phyloP scores from a whole-genome alignment of 495 filamentous ascomycete species.

The Polyplosphaeria fusca region DNA sequence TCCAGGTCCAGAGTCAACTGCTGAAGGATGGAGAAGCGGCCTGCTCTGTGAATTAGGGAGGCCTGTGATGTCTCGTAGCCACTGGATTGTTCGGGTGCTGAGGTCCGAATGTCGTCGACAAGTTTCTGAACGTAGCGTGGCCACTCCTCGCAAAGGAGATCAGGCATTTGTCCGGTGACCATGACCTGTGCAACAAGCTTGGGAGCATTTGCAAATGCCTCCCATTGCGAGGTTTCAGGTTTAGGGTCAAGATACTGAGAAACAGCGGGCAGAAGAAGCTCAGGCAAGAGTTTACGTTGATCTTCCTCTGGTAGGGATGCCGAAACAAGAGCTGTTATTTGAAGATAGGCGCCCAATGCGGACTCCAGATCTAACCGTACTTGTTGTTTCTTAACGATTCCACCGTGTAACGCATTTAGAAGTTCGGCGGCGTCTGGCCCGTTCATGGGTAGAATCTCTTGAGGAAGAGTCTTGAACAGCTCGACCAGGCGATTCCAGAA shows the following conservation, averaged over 20 bases:
- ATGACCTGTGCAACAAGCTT: constrained; percentile 46
- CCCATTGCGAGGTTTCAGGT: constrained; percentile 50
- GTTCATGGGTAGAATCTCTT: constrained; percentile 48
- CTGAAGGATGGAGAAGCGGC: constrained; percentile 15
- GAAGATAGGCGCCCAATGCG: constrained; percentile 74
- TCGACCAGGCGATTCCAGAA: constrained; percentile 68
- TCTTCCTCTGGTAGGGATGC: constrained; percentile 47
- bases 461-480: constrained; percentile 60
- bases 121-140: constrained; percentile 52
- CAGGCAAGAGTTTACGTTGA: constrained; percentile 47
- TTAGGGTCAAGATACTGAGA: constrained; percentile 54
- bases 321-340: constrained; percentile 51
- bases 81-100: constrained; percentile 73
- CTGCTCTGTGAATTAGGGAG: constrained; percentile 42
- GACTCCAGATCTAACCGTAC: constrained; percentile 58
- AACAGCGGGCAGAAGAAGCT: constrained; percentile 56
- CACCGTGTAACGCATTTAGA: constrained; percentile 61
- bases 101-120: constrained; percentile 61
- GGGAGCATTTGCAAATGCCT: constrained; percentile 45
- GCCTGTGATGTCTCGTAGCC: constrained; percentile 69
- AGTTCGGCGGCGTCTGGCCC: constrained; percentile 53
- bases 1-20: background rate
- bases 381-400: constrained; percentile 71
- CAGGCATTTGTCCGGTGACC: constrained; percentile 33
- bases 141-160: constrained; percentile 53